phyloP scores from a whole-genome alignment of 2,329 filamentous ascomycete species.

The Calonectria ilicicola region DNA sequence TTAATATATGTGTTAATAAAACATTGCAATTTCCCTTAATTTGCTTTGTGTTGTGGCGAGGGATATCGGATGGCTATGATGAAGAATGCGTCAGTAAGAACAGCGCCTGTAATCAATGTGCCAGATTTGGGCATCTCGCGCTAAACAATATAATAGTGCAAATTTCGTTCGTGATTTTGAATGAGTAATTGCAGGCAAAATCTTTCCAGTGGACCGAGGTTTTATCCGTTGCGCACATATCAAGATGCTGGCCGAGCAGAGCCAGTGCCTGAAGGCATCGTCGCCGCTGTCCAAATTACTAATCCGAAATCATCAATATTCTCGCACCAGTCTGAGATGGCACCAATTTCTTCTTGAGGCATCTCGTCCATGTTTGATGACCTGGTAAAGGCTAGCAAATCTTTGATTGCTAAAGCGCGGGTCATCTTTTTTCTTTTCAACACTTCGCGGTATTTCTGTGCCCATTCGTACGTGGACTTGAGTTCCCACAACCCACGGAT shows the following conservation, averaged over 20 bases:
- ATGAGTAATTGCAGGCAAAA: no score
- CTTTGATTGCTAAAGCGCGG: background rate
- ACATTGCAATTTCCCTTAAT: no score
- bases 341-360: background rate
- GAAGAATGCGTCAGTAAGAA: no score
- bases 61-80: no score
- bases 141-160: no score
- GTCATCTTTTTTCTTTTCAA: background rate
- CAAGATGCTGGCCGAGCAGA: background rate
- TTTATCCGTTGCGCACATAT: no score
- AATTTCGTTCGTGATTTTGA: no score
- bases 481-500: background rate
- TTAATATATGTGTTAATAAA: no score
- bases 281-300: background rate
- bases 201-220: no score
- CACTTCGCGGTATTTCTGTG: background rate
- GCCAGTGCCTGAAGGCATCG: background rate
- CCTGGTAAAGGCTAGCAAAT: background rate
- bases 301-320: background rate
- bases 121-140: no score
- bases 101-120: no score
- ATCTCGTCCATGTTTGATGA: background rate
- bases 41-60: no score
- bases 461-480: background rate
- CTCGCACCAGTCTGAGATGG: background rate